These are phyloP conservation scores for Spirogloea muscicola DNA, from an alignment of 139 green algal genomes.

Conservation along the genomic window DNA sequence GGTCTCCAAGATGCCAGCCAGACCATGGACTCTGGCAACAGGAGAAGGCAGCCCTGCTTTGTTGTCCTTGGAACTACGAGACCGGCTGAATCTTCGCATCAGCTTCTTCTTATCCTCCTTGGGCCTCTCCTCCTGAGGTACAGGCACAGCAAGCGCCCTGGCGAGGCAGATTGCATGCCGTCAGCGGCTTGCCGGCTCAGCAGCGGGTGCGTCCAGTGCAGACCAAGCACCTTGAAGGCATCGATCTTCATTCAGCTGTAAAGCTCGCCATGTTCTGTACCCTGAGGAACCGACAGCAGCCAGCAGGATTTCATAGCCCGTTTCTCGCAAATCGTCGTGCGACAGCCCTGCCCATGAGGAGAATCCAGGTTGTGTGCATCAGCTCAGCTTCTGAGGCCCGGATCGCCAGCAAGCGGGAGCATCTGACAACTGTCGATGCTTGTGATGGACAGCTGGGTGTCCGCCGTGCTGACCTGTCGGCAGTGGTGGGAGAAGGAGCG, in stretches of 20 bases:
- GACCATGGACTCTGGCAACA: background rate
- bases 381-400: background rate
- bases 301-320: conserved; percentile 9
- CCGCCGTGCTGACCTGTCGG: background rate
- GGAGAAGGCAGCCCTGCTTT: background rate
- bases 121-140: background rate
- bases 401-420: background rate
- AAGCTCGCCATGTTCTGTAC: background rate
- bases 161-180: too few species aligned
- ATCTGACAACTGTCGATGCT: background rate
- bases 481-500: background rate
- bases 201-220: background rate
- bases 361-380: background rate
- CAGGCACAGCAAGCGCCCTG: background rate
- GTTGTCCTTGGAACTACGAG: background rate
- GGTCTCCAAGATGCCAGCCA: background rate
- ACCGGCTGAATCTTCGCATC: background rate
- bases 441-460: background rate
- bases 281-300: background rate
- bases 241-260: background rate
- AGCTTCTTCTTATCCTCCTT: conserved; percentile 11
- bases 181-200: background rate
- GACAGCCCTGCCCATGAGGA: background rate
- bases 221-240: background rate
- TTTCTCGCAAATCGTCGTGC: background rate